These are phyloP conservation scores for Calocera viscosa DNA, from an alignment of 768 basidiomycete genomes.

Conservation along the genomic window DNA sequence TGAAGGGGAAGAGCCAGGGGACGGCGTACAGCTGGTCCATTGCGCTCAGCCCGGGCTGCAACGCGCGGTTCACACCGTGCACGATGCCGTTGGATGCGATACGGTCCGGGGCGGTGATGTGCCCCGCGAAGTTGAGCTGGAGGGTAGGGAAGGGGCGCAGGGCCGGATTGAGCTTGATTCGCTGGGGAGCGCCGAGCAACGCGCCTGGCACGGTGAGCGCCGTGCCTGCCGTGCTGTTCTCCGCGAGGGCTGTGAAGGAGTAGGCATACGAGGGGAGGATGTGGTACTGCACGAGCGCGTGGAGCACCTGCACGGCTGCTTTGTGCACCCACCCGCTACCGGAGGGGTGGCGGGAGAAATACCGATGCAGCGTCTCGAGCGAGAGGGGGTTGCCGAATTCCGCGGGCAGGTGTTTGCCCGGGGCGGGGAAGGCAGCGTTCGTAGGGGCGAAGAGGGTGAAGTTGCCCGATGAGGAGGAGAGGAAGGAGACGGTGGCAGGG, in stretches of 20 bases:
- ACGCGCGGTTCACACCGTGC: background rate
- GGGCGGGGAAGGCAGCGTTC: conserved; percentile 33
- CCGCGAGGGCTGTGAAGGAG: conserved; percentile 32
- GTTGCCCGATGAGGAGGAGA: conserved; percentile 21
- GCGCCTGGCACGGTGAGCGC: conserved; percentile 33
- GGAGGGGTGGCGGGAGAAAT: conserved; percentile 19
- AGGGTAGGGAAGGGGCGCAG: conserved; percentile 21
- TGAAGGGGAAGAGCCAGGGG: background rate
- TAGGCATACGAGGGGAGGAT: conserved; percentile 34
- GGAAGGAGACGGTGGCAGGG: background rate
- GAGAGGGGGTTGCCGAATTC: conserved; percentile 5
- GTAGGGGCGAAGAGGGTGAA: conserved; percentile 45
- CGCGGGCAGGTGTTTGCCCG: conserved; percentile 10
- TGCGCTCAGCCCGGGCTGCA: background rate
- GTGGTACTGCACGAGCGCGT: conserved; percentile 46
- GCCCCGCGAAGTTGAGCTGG: conserved; percentile 40
- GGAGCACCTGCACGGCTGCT: conserved; percentile 43
- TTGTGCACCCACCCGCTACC: conserved; percentile 39
- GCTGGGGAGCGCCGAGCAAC: conserved; percentile 35
- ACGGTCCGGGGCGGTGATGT: conserved; percentile 32
- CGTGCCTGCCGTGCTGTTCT: conserved; percentile 45
- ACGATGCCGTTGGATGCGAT: conserved; percentile 37
- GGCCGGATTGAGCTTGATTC: conserved; percentile 32
- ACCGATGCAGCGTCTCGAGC: conserved; percentile 17
- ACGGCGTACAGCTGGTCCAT: background rate